Evolutionary conservation across 2,329 filamentous ascomycete species (phyloP), one percentile per base, ranked within the genome.

Genomic region (Decorospora gaudefroyi): DNA sequence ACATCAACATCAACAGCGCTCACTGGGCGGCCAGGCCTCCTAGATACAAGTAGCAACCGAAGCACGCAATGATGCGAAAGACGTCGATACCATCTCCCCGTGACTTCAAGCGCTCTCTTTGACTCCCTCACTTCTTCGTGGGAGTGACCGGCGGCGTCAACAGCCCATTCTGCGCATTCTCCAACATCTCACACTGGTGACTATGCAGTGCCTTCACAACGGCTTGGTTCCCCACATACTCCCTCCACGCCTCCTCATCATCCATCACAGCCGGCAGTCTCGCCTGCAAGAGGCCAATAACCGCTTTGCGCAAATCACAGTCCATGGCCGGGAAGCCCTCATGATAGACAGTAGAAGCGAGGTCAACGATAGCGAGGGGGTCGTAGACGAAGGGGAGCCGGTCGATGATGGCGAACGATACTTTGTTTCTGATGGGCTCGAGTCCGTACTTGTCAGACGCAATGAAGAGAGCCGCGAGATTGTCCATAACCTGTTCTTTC

Each of bases 371-470:
- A 8, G 8, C 46, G n/a, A 56, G 13, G 0, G 46, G 11, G 5
- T 62, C 50, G 2, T 53, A 29, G 1, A 59, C 17, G 44, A 60
- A 61, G 1, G 42, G 36, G 0, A 64, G 33, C 3, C 61, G 53
- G 25, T 64, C 57, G 3, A 56, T 49, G 13, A 61, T 54, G 2
- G 57, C 49, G 18, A 45, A 36, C 3, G 49, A 37, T 1, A 30
- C 45, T 10, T 51, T 56, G 1, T 28, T 32, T 34, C 57, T 60
- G 33, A 59, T 49, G 5, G 16, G 16, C 7, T 57, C 48, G 6
- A 64, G 48, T 18, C 32, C 45, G 35, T 64, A 64, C 59, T 64
- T 64, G 30, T 64, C 61, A 4, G 41, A 46, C 0, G 61, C 52
- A 21, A 62, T 35, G 46, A 61, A 62, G 3, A 62, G 21, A 2